Evolutionary conservation across 805 yeast species (phyloP), one percentile per base, ranked within the genome.

Genomic region (Ogataea corticis): DNA sequence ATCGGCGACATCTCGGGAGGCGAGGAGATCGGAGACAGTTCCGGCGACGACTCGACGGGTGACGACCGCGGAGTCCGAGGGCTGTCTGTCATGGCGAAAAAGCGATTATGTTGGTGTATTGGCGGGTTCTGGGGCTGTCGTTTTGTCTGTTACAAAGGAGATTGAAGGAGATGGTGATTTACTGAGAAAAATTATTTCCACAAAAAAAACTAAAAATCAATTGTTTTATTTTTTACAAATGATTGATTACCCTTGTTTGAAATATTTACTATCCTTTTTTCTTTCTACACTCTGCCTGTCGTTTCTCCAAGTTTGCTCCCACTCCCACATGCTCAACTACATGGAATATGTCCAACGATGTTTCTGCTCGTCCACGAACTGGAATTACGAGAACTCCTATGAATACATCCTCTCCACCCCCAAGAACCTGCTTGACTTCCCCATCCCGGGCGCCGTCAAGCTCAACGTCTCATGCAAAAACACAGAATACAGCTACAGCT

Each of bases 331-430:
- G 97, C 71, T 82, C 50, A 76, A 80, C 34, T 91, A 86, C 68
- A 89, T 92, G 96, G 96, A 92, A 56, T 85, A 84, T 63, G 77
- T 92, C 27, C 83, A 84, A 55, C 73, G 77, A 65, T 78, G 87
- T 54, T 92, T 87, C 67, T 79, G 84, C 62, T 66, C 71, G 31
- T 63, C 84, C 18, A 82, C 95, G 1, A 75, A 76, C 4, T 91
- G 97, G 97, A 81, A 83, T 55, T 78, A 79, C 46, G 88, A 87
- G 52, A 85, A 85, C 63, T 76, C 86, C 29, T 89, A 85, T 59
- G 84, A 89, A 42, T 80, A 83, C 55, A 73, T 92, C 16, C 78
- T 84, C 2, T 82, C 84, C n/a, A 81, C 90, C 0, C 79, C 92
- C 0, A 76, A 73, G 45, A 79, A 79, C 43, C 65, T 92, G 29